Percentiles rank a stretch among this genome's conserved stretches.
phyloP scores from a whole-genome alignment of 768 basidiomycete species.

The Suillus subaureus region DNA sequence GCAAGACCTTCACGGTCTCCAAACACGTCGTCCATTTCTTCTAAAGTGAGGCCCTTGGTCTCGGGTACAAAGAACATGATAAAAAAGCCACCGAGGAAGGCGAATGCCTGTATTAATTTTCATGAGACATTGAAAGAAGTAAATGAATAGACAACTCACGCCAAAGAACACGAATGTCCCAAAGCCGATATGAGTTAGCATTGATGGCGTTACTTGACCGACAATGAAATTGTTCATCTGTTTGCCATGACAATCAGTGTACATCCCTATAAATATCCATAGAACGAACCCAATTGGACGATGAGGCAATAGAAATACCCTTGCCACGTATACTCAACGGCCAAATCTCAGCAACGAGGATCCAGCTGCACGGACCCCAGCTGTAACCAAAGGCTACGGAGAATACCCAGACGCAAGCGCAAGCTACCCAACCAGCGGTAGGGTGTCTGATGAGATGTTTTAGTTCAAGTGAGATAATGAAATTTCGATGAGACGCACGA shows the following conservation, averaged over 20 bases:
- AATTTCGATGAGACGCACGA: conserved; percentile 34
- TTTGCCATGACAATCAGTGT: conserved; percentile 7
- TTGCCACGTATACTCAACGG: conserved; percentile 74
- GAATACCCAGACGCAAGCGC: conserved; percentile 73
- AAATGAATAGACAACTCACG: conserved; percentile 35
- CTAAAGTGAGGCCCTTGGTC: conserved; percentile 71
- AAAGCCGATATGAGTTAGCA: conserved; percentile 64
- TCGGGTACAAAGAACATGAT: conserved; percentile 72
- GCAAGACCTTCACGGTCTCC: conserved; percentile 56
- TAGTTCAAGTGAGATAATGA: background rate
- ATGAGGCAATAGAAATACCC: conserved; percentile 74
- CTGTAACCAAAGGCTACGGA: conserved; percentile 74
- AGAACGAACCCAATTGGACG: conserved; percentile 67
- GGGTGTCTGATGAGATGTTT: conserved; percentile 31
- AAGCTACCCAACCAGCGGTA: conserved; percentile 70
- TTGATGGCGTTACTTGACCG: conserved; percentile 63
- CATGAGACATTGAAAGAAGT: conserved; percentile 2
- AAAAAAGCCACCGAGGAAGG: conserved; percentile 67
- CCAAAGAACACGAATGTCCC: conserved; percentile 82
- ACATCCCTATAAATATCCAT: background rate
- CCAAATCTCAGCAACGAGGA: conserved; percentile 76
- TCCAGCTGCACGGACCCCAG: conserved; percentile 83
- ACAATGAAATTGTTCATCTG: conserved; percentile 78
- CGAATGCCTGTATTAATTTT: conserved; percentile 51
- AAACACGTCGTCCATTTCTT: conserved; percentile 83